A percentile compares a stretch with the other conserved stretches of the same genome.
These are phyloP conservation scores for Collybia nuda DNA, from an alignment of 768 basidiomycete genomes.

Conservation along the genomic window DNA sequence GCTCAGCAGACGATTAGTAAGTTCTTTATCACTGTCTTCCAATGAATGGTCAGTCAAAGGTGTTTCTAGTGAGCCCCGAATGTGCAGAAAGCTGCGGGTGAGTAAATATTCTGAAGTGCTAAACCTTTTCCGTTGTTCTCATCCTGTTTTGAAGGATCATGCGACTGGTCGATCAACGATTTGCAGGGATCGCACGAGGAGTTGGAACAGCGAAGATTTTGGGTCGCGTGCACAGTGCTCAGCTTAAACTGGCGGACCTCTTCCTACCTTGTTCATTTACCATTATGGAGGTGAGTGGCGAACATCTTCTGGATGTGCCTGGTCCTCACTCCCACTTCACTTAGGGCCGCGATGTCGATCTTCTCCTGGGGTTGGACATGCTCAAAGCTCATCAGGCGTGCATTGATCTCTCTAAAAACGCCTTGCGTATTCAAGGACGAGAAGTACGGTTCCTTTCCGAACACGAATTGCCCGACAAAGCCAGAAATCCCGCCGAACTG, in stretches of 20 bases:
- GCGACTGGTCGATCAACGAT: constrained; percentile 88
- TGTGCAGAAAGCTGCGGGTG: constrained; percentile 91
- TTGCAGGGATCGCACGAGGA: constrained; percentile 86
- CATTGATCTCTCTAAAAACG: constrained; percentile 89
- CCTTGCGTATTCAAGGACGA: constrained; percentile 88
- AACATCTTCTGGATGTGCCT: neutral
- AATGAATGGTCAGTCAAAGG: neutral
- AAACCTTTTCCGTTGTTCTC: constrained; percentile 1
- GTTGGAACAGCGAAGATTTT: constrained; percentile 95
- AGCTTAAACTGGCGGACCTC: constrained; percentile 84
- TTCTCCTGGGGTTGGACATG: constrained; percentile 99
- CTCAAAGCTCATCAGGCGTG: constrained; percentile 95
- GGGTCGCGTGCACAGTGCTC: constrained; percentile 91
- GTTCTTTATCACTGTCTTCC: constrained; percentile 23
- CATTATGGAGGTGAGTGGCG: constrained; percentile 78
- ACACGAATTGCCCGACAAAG: constrained; percentile 90
- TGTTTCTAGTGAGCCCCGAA: constrained; percentile 77
- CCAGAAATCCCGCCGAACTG: constrained; percentile 39
- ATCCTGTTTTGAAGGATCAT: constrained; percentile 60
- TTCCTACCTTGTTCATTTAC: constrained; percentile 89
- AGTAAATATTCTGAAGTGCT: constrained; percentile 18
- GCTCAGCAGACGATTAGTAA: constrained; percentile 96
- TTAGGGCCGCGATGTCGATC: constrained; percentile 88
- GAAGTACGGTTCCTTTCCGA: constrained; percentile 90
- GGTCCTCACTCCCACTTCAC: neutral